These are phyloP conservation scores for Tricholoma flavovirens DNA, from an alignment of 768 basidiomycete species.

Conservation along the genomic window DNA sequence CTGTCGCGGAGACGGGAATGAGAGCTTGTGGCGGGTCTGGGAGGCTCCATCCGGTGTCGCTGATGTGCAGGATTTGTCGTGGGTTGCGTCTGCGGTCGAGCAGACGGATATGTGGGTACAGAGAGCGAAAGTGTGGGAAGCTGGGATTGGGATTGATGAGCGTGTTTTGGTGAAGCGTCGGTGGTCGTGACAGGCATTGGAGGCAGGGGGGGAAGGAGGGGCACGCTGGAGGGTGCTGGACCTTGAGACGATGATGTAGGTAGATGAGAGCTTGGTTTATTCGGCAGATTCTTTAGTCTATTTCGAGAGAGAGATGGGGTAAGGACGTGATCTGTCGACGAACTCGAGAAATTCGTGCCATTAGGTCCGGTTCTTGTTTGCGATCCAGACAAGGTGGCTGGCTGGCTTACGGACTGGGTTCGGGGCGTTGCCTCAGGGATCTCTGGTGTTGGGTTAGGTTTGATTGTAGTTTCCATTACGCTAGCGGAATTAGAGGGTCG, in stretches of 20 bases:
- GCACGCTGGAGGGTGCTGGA: not conserved
- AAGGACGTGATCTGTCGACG: not conserved
- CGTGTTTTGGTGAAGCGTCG: not conserved
- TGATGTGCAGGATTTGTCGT: not conserved
- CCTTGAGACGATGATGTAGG: not conserved
- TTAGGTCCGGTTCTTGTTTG: not conserved
- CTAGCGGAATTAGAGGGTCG: not conserved
- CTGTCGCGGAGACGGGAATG: conserved; percentile 9
- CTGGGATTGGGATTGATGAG: not conserved
- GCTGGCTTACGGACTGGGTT: not conserved
- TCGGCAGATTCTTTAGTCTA: not conserved
- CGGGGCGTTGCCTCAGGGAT: not conserved
- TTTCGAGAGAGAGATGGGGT: not conserved
- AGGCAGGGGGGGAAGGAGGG: not conserved
- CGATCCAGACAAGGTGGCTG: not conserved
- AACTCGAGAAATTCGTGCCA: not conserved
- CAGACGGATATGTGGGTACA: not conserved
- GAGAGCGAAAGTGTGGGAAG: not conserved
- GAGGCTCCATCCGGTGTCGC: not conserved
- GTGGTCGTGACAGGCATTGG: not conserved
- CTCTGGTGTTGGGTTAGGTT: not conserved
- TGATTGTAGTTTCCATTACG: not conserved
- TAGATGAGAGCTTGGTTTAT: not conserved
- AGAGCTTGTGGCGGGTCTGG: not conserved
- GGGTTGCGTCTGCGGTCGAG: not conserved